A percentile compares a stretch with the other conserved stretches of the same genome.
phyloP scores from a whole-genome alignment of 768 basidiomycete genomes.

The Mycena amicta region DNA sequence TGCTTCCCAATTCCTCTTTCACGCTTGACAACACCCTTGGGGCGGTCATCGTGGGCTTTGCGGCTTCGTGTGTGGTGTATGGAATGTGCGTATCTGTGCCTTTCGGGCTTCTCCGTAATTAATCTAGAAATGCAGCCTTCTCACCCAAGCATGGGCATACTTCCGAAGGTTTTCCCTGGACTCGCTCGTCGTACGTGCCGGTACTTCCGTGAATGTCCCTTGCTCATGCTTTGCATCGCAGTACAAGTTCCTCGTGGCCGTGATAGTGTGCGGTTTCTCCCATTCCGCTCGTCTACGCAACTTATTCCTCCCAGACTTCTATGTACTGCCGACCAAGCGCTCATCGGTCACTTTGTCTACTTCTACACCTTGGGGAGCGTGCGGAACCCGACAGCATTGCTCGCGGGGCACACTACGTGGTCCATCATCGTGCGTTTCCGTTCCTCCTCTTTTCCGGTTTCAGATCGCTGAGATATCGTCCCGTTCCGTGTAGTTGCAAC shows the following conservation, averaged over 20 bases:
- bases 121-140: constrained; percentile 26
- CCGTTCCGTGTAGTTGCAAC: constrained; percentile 54
- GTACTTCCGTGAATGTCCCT: not conserved
- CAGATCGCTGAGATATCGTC: no score
- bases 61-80: constrained; percentile 52
- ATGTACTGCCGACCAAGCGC: constrained; percentile 54
- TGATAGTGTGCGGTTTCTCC: constrained; percentile 35
- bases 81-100: constrained; percentile 38
- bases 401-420: constrained; percentile 47
- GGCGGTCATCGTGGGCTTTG: constrained; percentile 61
- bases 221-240: not conserved
- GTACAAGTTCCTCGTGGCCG: constrained; percentile 27
- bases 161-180: constrained; percentile 59
- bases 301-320: constrained; percentile 41
- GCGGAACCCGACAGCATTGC: constrained; percentile 37
- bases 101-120: not conserved
- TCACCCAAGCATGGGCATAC: constrained; percentile 57
- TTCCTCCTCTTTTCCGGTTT: constrained; percentile 1
- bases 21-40: constrained; percentile 56
- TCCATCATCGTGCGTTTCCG: constrained; percentile 45
- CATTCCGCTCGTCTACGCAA: not conserved
- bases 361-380: constrained; percentile 55
- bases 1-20: constrained; percentile 1
- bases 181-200: constrained; percentile 2
- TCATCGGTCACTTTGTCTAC: constrained; percentile 61